These are phyloP conservation scores for Tylopilus rubrobrunneus DNA, from an alignment of 768 basidiomycete genomes.

Conservation along the genomic window DNA sequence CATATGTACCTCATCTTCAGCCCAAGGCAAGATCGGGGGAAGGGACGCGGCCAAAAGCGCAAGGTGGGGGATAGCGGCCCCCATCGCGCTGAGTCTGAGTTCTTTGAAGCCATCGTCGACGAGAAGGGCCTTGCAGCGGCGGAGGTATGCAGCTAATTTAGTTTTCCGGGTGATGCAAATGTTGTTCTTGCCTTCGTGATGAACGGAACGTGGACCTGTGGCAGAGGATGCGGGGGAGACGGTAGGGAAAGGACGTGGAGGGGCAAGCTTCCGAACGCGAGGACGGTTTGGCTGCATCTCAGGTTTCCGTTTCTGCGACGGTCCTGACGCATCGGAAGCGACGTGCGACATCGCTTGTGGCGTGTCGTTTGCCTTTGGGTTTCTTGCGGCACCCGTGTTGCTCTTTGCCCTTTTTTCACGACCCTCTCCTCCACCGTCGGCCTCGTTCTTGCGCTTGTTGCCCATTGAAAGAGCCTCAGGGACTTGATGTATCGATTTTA, in stretches of 20 bases:
- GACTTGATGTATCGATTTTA: not conserved
- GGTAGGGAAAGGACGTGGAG: conserved; percentile 72
- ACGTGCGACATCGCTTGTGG: not conserved
- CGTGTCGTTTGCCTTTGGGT: conserved; percentile 1
- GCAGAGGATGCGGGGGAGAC: conserved; percentile 73
- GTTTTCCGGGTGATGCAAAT: conserved; percentile 81
- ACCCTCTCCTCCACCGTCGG: not conserved
- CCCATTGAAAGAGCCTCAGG: conserved; percentile 4
- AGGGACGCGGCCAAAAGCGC: conserved; percentile 66
- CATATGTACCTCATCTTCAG: conserved; percentile 56
- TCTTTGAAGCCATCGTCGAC: conserved; percentile 77
- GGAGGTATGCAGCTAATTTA: conserved; percentile 65
- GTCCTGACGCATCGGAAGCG: not conserved
- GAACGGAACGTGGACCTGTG: conserved; percentile 76
- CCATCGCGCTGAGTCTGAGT: conserved; percentile 77
- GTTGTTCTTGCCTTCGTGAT: conserved; percentile 75
- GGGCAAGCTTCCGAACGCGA: conserved; percentile 61
- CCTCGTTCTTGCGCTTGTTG: conserved; percentile 21
- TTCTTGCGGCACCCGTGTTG: not conserved
- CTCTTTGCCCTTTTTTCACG: conserved; percentile 18
- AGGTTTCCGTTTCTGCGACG: not conserved
- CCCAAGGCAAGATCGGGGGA: conserved; percentile 67
- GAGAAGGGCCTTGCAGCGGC: conserved; percentile 70
- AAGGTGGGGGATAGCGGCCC: conserved; percentile 84
- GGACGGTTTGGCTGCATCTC: conserved; percentile 13